phyloP scores from a whole-genome alignment of 495 filamentous ascomycete species.

The Penicillium salamii region DNA sequence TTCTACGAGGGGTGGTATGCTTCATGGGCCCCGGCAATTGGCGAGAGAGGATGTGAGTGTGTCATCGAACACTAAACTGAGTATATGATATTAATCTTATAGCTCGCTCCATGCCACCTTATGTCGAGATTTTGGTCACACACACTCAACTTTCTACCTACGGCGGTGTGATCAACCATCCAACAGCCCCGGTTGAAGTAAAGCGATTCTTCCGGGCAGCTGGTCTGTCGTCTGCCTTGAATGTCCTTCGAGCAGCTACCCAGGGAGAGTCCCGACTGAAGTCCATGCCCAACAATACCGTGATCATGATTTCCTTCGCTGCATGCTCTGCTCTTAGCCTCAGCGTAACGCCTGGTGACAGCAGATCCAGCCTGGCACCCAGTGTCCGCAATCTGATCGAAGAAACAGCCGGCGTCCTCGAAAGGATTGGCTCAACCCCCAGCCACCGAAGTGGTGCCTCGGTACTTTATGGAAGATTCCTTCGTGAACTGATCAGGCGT shows the following conservation, averaged over 20 bases:
- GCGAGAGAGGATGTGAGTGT: constrained; percentile 50
- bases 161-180: constrained; percentile 70
- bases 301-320: constrained; percentile 75
- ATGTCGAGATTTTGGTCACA: constrained; percentile 71
- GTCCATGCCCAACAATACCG: constrained; percentile 75
- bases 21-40: constrained; percentile 58
- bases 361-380: constrained; percentile 57
- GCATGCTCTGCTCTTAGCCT: constrained; percentile 68
- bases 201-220: constrained; percentile 69
- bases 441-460: constrained; percentile 63
- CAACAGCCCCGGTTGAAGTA: constrained; percentile 65
- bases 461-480: constrained; percentile 58
- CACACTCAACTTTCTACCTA: constrained; percentile 72
- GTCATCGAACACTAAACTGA: background rate
- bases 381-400: constrained; percentile 67
- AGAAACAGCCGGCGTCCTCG: constrained; percentile 65
- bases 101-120: constrained; percentile 64
- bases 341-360: constrained; percentile 53
- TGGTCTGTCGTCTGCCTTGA: constrained; percentile 64
- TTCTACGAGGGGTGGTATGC: constrained; percentile 63
- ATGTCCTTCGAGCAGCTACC: constrained; percentile 70
- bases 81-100: constrained; percentile 2
- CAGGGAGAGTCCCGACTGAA: constrained; percentile 66
- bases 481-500: constrained; percentile 56
- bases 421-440: constrained; percentile 63